phyloP scores from a whole-genome alignment of 805 yeast species.

The Priceomyces fermenticarens region DNA sequence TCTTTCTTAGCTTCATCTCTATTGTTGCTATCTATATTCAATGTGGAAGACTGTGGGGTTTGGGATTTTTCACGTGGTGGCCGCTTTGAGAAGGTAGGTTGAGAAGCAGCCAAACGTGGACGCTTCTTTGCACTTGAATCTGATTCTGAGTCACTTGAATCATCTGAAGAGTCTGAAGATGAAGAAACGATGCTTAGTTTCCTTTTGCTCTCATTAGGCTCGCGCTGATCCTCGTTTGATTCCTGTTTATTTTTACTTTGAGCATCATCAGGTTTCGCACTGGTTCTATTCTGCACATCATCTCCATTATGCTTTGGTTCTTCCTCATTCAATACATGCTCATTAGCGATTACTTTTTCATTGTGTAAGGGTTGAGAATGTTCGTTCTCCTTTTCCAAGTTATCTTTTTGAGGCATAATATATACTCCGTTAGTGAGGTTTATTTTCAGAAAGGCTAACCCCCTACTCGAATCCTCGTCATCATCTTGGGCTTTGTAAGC shows the following conservation, averaged over 20 bases:
- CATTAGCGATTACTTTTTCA: neutral
- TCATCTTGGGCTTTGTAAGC: neutral
- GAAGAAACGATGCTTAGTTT: constrained; percentile 3
- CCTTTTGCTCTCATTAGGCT: constrained; percentile 1
- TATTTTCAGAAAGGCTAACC: constrained; percentile 1
- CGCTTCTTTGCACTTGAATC: constrained; percentile 4
- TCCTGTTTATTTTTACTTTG: neutral
- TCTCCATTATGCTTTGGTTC: neutral
- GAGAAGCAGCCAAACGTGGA: constrained; percentile 9
- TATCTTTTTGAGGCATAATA: neutral
- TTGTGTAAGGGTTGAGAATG: too few relatives aligned
- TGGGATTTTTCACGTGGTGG: neutral
- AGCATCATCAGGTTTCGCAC: too few relatives aligned
- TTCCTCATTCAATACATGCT: neutral
- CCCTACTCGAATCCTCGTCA: neutral
- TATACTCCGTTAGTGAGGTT: constrained; percentile 1
- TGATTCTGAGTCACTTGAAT: constrained; percentile 11
- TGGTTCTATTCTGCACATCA: neutral
- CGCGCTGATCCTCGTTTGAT: neutral
- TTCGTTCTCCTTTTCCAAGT: neutral
- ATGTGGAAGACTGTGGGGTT: neutral
- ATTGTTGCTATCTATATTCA: neutral
- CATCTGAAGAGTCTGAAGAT: constrained; percentile 9
- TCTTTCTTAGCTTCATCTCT: neutral
- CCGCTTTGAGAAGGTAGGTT: constrained; percentile 3